Base-by-base conservation (phyloP, 1,284 basidiomycete genomes). In the Papiliotrema fonsecae region DNA sequence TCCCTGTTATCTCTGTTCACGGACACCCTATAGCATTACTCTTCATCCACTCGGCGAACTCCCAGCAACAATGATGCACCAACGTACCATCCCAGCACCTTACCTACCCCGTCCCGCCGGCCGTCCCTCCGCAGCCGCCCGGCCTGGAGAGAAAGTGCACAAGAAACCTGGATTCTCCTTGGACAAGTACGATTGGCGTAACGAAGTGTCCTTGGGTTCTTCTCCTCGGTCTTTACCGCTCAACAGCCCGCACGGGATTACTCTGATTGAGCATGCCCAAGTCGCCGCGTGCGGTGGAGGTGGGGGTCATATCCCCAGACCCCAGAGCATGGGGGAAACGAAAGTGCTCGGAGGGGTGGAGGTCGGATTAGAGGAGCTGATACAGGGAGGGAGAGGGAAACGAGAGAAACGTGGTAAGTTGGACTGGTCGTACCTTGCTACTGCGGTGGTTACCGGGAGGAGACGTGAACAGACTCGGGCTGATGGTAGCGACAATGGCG, bases 61-160 rank as follows among this genome's bases (percentile, higher is more conserved):
- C 11, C 31, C 10, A 32, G 31, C 24, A 4, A 25, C 24, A 6
- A 45, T 37, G 22, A 35, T 35, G n/a, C 28, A 44, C 21, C 43
- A 45, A 25, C 35, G 22, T 13, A 37, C 45, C 32, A 26, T 51
- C 57, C 45, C 39, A 64, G 67, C 64, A 62, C 64, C 21, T 59
- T 70, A 50, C 65, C 65, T 37, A 57, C 67, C 16, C 55, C 62
- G 42, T 58, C 65, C 35, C 61, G 65, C 52, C 62, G 59, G 26
- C 47, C 58, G 38, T 41, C 46, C 43, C 34, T 43, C 22, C 26
- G 46, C 42, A 38, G 48, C 39, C 32, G 46, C 41, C 50, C 43
- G 56, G 34, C 53, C 64, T 19, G 58, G 64, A 22, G 21, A 44
- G 6, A 39, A 50, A 19, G 56, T 64, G 38, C 52, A 58, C 2